Percentiles rank a stretch among this genome's conserved stretches.
Evolutionary conservation across 192 early-diverging fungal species (phyloP).

Genomic region (Pecoramyces ruminantium): DNA sequence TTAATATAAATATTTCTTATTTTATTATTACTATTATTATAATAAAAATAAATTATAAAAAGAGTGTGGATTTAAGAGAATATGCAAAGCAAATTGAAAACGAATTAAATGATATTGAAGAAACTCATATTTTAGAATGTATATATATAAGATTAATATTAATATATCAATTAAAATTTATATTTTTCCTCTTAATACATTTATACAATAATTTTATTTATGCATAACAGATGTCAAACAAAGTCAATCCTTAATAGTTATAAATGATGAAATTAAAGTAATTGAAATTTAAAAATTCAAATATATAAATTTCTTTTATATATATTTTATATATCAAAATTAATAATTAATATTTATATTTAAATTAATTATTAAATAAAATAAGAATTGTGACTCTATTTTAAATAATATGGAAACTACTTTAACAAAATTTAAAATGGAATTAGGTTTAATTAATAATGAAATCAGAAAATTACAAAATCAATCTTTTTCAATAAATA

Average conservation of each 20-base stretch:
- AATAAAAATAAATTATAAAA: neutral
- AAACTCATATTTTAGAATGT: constrained; percentile 35
- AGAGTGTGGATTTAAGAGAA: constrained; percentile 72
- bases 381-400: constrained; percentile 42
- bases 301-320: neutral
- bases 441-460: constrained; percentile 69
- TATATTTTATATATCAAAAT: neutral
- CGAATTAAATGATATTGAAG: constrained; percentile 52
- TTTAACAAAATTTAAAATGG: constrained; percentile 67
- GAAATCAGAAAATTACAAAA: constrained; percentile 81
- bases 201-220: no score
- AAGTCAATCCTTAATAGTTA: constrained; percentile 34
- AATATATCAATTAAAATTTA: no score
- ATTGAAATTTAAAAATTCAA: neutral
- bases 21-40: neutral
- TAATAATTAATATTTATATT: constrained; percentile 1
- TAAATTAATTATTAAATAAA: neutral
- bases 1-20: neutral
- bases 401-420: constrained; percentile 71
- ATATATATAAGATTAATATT: no score
- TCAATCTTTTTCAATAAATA: constrained; percentile 60
- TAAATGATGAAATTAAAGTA: constrained; percentile 47
- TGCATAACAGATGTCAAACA: constrained; percentile 30
- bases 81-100: constrained; percentile 62
- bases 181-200: no score